Evolutionary conservation across 352 stramenopile genomes (phyloP), one percentile per base, ranked within the genome.

Genomic region (Pythium coloratum): DNA sequence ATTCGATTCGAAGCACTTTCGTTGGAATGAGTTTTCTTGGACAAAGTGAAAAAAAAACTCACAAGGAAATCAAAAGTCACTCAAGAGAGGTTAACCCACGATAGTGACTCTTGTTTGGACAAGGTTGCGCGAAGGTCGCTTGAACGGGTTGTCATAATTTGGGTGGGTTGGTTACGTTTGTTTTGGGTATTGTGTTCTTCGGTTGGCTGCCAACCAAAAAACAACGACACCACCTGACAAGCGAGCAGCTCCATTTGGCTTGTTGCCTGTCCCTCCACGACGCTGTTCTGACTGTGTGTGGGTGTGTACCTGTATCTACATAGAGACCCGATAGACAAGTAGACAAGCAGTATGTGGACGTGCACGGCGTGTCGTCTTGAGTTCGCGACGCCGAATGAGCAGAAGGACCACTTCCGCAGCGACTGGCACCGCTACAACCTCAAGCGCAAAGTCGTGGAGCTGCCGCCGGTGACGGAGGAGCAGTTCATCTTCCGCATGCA

Each of bases 391-490:
- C 76, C 78, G 42, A 70, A 71, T 51, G 76, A 84, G 67, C 88
- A 96, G 74, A 94, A 89, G 69, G 87, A 93, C 28, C 93, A 97
- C 79, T 97, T 97, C 78, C 98, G 97, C 75, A 91, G 90, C 65
- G 96, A 99, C 74, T 99, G 96, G 96, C 97, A 99, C 75, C 94
- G 88, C 60, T 97, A 97, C 76, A 97, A 97, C 64, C 88, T 99
- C 47, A 99, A 98, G 89, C 94, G 97, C 67, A 98, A 98, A 68
- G 94, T 99, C 55, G 92, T 97, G 55, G 88, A 93, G 62, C 80
- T 99, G 65, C 82, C 88, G 50, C 85, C 97, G 26, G 82, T 99
- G 62, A 90, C 89, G 20, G 83, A 98, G 70, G 73, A 86, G 57
- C 86, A 94, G 70, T 97, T 95, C 70, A 77, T 91, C 40, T 65